Evolutionary conservation across 768 basidiomycete genomes (phyloP).

Genomic region (Termitomyces sp.): DNA sequence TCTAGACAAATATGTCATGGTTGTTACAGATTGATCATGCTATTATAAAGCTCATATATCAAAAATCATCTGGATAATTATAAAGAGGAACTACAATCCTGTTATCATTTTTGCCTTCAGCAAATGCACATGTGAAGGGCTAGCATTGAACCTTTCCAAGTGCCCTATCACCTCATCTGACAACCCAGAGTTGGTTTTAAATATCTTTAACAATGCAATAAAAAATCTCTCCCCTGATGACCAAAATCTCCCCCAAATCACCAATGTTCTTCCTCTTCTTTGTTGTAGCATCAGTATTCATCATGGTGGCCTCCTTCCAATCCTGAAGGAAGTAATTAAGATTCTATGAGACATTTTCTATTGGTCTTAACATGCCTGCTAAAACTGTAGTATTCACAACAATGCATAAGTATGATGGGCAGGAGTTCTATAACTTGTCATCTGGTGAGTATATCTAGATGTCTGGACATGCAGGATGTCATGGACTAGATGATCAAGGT

Average conservation of each 20-base stretch:
- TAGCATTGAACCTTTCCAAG: constrained; percentile 90
- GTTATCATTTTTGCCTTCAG: constrained; percentile 98
- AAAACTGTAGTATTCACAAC: constrained; percentile 98
- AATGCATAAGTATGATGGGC: constrained; percentile 93
- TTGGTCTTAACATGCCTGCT: constrained; percentile 98
- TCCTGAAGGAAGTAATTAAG: constrained; percentile 98
- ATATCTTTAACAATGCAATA: constrained; percentile 93
- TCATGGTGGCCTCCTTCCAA: constrained; percentile 95
- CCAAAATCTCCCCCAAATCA: constrained; percentile 86
- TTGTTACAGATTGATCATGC: not conserved
- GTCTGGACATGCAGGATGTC: constrained; percentile 96
- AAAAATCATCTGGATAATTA: constrained; percentile 98
- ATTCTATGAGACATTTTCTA: constrained; percentile 97
- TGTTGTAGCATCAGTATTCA: constrained; percentile 97
- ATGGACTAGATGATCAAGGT: constrained; percentile 94
- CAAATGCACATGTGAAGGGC: constrained; percentile 93
- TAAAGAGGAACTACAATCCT: constrained; percentile 95
- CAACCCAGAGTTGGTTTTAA: constrained; percentile 80
- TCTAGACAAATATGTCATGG: no score
- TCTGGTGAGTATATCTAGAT: constrained; percentile 99
- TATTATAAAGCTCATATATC: constrained; percentile 74
- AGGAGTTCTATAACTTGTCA: constrained; percentile 88
- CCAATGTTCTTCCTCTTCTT: constrained; percentile 86
- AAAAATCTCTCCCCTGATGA: constrained; percentile 84
- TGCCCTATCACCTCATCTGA: constrained; percentile 92